Percentiles rank a stretch among this genome's conserved stretches.
These are phyloP conservation scores for Apiosordaria backusii DNA, from an alignment of 495 filamentous ascomycete species.

Conservation along the genomic window DNA sequence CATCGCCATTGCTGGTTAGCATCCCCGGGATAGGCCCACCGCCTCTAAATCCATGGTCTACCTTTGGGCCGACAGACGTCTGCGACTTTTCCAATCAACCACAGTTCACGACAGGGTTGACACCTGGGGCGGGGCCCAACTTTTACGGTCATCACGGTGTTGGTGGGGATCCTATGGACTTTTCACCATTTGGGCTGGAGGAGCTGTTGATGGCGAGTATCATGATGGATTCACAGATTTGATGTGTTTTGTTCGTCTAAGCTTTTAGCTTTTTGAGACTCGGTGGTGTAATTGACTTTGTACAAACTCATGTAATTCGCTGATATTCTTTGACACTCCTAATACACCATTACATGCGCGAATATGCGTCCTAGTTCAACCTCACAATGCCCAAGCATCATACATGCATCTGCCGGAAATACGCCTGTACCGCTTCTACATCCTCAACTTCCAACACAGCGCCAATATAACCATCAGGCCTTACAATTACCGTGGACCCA, in stretches of 20 bases:
- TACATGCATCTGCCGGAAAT: slow-evolving; percentile 19
- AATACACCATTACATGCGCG: no score
- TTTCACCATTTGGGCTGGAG: slow-evolving; percentile 17
- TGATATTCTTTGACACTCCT: no score
- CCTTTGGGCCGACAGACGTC: background rate
- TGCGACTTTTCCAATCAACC: background rate
- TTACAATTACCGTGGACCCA: slow-evolving; percentile 53
- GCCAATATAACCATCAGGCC: slow-evolving; percentile 64
- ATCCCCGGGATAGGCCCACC: background rate
- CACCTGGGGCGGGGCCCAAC: background rate
- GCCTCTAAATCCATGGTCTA: background rate
- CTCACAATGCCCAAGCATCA: background rate
- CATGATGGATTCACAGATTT: background rate
- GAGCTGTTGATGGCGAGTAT: slow-evolving; percentile 12
- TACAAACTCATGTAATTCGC: no score
- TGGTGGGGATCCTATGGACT: slow-evolving; percentile 10
- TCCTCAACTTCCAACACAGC: slow-evolving; percentile 48
- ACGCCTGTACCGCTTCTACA: slow-evolving; percentile 13
- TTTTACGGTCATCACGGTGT: background rate
- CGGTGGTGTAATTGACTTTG: no score
- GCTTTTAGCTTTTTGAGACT: no score
- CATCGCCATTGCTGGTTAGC: background rate
- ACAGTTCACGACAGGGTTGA: background rate
- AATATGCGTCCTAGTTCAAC: background rate
- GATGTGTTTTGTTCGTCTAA: background rate